Conservation (phyloP, 805 yeast genomes). For the Metschnikowia peoriensis region DNA sequence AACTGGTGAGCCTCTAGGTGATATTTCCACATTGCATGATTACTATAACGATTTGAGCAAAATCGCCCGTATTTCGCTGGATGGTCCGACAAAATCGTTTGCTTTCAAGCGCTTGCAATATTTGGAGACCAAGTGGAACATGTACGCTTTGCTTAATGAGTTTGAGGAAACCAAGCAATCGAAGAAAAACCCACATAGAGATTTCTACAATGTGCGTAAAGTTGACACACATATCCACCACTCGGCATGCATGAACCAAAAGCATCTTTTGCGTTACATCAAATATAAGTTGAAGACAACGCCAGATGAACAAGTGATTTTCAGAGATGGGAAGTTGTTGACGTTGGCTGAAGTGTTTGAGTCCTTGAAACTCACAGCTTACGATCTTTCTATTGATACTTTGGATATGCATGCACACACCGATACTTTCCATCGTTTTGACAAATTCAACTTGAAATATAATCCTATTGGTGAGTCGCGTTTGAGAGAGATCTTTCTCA, state of each 20-base stretch:
- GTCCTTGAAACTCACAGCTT: conserved; percentile 87
- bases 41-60: conserved; percentile 81
- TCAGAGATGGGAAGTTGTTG: conserved; percentile 86
- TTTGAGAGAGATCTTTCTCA: conserved; percentile 89
- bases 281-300: conserved; percentile 87
- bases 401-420: conserved; percentile 99
- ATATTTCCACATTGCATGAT: conserved; percentile 82
- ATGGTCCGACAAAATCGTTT: conserved; percentile 95
- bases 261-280: conserved; percentile 90
- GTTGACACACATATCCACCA: conserved; percentile 99
- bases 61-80: conserved; percentile 73
- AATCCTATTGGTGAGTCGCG: conserved; percentile 99
- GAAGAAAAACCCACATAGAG: conserved; percentile 94
- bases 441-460: conserved; percentile 93
- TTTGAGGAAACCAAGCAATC: conserved; percentile 89
- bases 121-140: conserved; percentile 94
- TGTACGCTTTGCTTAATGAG: conserved; percentile 84
- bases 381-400: conserved; percentile 93
- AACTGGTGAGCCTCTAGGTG: conserved; percentile 39
- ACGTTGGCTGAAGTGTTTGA: conserved; percentile 88
- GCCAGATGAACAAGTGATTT: conserved; percentile 87
- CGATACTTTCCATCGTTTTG: conserved; percentile 96
- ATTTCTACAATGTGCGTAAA: conserved; percentile 92
- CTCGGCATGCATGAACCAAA: conserved; percentile 98
- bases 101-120: conserved; percentile 93